A percentile compares a stretch with the other conserved stretches of the same genome.
phyloP scores from a whole-genome alignment of 2,329 filamentous ascomycete genomes.

The Nemania diffusa region DNA sequence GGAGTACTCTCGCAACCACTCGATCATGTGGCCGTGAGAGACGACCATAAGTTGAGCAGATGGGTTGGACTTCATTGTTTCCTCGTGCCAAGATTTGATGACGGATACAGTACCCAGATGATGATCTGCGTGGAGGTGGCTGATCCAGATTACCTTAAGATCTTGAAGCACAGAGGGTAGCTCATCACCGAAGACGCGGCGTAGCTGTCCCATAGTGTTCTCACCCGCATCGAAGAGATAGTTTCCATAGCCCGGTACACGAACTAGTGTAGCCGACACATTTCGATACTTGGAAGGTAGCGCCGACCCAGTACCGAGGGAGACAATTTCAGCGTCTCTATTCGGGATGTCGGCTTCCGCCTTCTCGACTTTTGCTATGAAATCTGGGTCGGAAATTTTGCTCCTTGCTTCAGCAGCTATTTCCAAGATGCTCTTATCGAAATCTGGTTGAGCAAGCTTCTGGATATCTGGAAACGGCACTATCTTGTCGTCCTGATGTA shows the following conservation, averaged over 20 bases:
- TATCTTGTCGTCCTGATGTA: slow-evolving; percentile 59
- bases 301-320: slow-evolving; percentile 91
- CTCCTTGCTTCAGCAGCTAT: slow-evolving; percentile 62
- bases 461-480: slow-evolving; percentile 61
- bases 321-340: slow-evolving; percentile 82
- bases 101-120: slow-evolving; percentile 86
- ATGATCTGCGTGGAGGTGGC: slow-evolving; percentile 95
- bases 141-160: slow-evolving; percentile 88
- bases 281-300: slow-evolving; percentile 94
- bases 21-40: slow-evolving; percentile 75
- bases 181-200: slow-evolving; percentile 73
- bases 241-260: slow-evolving; percentile 85
- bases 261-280: slow-evolving; percentile 86
- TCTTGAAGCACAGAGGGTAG: slow-evolving; percentile 80
- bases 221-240: slow-evolving; percentile 94
- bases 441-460: slow-evolving; percentile 53
- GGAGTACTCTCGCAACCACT: slow-evolving; percentile 83
- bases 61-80: slow-evolving; percentile 52
- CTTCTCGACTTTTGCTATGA: slow-evolving; percentile 53
- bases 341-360: slow-evolving; percentile 74
- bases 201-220: slow-evolving; percentile 88
- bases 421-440: slow-evolving; percentile 57
- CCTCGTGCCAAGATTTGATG: slow-evolving; percentile 82
- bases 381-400: slow-evolving; percentile 42
- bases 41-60: slow-evolving; percentile 69